Evolutionary conservation across 495 filamentous ascomycete species (phyloP), one percentile per base, ranked within the genome.

Genomic region (Lentithecium fluviatile): DNA sequence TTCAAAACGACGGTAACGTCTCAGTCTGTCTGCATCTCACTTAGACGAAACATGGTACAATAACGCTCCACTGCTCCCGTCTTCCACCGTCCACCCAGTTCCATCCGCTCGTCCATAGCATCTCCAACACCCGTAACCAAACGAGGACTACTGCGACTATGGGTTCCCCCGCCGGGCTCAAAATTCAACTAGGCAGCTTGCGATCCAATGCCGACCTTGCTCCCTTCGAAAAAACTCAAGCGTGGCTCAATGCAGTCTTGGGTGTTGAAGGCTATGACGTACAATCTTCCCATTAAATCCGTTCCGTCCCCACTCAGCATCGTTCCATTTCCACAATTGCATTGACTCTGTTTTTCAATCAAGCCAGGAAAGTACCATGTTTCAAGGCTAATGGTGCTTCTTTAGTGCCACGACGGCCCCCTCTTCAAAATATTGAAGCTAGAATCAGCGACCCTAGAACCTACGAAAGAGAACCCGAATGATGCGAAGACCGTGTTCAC

Each of bases 401-500:
- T 32, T 10, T 32, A 67, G 65, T 54, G 56, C 51, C 56, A 60
- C 49, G 65, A 68, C 46, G n/a, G 47, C 24, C 12, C 23, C 15
- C 56, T 68, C 51, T 20, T 47, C n/a, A 24, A 46, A 32, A 23
- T 29, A 56, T 17, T 68, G 20, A 56, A 55, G 8, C 65, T 64
- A 46, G 12, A 37, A 21, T 56, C 56, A 37, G 65, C 56, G 23
- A 57, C 58, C 46, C 23, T 34, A 17, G 8, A 45, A 10, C 60
- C 65, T n/a, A 64, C 60, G 1, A 51, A 60, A 51, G 25, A 51
- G 0, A 25, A 68, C 37, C 65, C 65, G 1, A 51, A 68, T 45
- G 11, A 60, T 29, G 19, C 47, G 45, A 56, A 45, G 19, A 65
- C 62, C 0, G 66, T 54, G n/a, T 75, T 71, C 59, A 42, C 56